Evolutionary conservation across 768 basidiomycete genomes (phyloP).

Genomic region (Lepiota brunneoincarnata): DNA sequence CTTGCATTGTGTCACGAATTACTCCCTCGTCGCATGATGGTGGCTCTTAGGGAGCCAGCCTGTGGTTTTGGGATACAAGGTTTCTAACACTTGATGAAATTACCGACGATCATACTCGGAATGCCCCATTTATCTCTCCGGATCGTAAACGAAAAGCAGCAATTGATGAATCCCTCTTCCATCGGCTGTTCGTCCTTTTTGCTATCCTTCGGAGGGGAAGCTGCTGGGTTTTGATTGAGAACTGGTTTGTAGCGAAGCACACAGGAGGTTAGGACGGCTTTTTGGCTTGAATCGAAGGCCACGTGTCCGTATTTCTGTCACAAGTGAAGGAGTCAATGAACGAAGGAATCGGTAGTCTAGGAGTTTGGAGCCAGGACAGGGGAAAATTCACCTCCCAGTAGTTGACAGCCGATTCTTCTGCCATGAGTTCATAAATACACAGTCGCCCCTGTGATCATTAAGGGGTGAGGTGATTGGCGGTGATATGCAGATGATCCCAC

Average conservation of each 20-base stretch:
- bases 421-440: conserved; percentile 98
- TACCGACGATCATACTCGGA: conserved; percentile 88
- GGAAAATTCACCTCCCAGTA: conserved; percentile 81
- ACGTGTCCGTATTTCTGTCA: conserved; percentile 90
- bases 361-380: not conserved
- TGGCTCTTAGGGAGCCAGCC: not conserved
- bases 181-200: conserved; percentile 31
- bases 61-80: not conserved
- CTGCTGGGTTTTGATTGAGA: conserved; percentile 34
- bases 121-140: conserved; percentile 83
- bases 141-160: conserved; percentile 91
- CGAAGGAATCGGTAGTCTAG: not conserved
- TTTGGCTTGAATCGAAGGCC: conserved; percentile 88
- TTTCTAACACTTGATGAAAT: conserved; percentile 69
- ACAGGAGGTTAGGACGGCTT: conserved; percentile 91
- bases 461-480: conserved; percentile 2
- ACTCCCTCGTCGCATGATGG: not conserved
- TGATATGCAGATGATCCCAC: not conserved
- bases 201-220: conserved; percentile 23
- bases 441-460: conserved; percentile 63
- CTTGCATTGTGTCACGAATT: no score
- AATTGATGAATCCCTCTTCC: conserved; percentile 79
- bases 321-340: not conserved
- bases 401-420: conserved; percentile 93
- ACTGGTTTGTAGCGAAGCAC: conserved; percentile 78